Conservation (phyloP, 345 rosid species). For the Erysimum cheiranthoides region DNA sequence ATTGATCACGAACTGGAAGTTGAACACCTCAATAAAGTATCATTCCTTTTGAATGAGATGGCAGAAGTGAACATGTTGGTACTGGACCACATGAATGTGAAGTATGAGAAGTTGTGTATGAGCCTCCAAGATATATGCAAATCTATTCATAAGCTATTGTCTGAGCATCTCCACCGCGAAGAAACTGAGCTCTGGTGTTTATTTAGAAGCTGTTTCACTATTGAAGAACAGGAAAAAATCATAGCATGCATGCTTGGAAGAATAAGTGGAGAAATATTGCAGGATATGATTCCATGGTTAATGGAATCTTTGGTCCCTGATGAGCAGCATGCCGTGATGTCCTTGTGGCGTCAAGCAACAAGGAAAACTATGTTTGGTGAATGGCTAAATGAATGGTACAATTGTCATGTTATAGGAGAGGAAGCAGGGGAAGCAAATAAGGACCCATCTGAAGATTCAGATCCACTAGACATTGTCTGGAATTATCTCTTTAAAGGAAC, state of each 20-base stretch:
- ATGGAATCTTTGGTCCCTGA: slow-evolving; percentile 60
- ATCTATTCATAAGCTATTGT: slow-evolving; percentile 65
- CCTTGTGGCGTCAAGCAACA: slow-evolving; percentile 65
- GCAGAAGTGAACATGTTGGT: slow-evolving; percentile 45
- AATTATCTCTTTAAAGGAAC: slow-evolving; percentile 58
- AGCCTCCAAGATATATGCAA: slow-evolving; percentile 66
- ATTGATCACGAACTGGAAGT: slow-evolving; percentile 69
- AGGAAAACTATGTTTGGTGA: slow-evolving; percentile 81
- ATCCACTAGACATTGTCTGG: slow-evolving; percentile 67
- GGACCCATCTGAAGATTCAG: slow-evolving; percentile 37
- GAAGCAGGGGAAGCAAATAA: slow-evolving; percentile 41
- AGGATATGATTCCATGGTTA: slow-evolving; percentile 80
- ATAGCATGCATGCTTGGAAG: slow-evolving; percentile 73
- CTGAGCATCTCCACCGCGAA: slow-evolving; percentile 72
- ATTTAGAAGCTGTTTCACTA: slow-evolving; percentile 63
- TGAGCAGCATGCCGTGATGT: slow-evolving; percentile 63
- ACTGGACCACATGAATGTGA: slow-evolving; percentile 38
- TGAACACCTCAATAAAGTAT: slow-evolving; percentile 55
- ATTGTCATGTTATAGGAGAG: slow-evolving; percentile 45
- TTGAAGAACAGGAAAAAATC: slow-evolving; percentile 76
- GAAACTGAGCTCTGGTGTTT: slow-evolving; percentile 80
- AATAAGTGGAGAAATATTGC: slow-evolving; percentile 66
- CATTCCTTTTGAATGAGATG: slow-evolving; percentile 62
- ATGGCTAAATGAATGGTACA: slow-evolving; percentile 87
- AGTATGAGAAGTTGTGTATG: slow-evolving; percentile 52